phyloP scores from a whole-genome alignment of 441 rosid species.

The Populus trichocarpa region DNA sequence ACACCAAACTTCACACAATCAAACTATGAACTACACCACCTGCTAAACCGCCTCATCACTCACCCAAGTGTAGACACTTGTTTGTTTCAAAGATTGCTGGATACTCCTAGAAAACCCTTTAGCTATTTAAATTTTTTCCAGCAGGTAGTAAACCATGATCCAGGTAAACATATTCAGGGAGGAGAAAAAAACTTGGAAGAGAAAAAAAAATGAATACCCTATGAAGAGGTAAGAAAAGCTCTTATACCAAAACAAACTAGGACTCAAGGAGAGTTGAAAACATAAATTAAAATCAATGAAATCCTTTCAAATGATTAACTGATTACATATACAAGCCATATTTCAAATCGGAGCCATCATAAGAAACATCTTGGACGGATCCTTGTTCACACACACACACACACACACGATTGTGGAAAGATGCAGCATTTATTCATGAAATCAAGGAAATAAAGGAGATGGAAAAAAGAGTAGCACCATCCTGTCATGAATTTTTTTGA shows the following conservation, averaged over 20 bases:
- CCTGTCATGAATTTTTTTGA: conserved; percentile 99
- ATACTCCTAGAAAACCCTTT: too few species aligned
- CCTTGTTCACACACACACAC: background rate
- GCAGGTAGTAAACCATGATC: too few species aligned
- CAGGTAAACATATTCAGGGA: too few species aligned
- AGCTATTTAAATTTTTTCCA: too few species aligned
- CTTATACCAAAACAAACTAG: background rate
- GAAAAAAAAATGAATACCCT: too few species aligned
- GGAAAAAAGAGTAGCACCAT: conserved; percentile 45
- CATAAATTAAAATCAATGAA: background rate
- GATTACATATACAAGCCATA: too few species aligned
- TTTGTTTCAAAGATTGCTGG: background rate
- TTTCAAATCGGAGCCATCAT: too few species aligned
- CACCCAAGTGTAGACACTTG: background rate
- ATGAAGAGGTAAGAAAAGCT: background rate
- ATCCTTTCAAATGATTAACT: background rate
- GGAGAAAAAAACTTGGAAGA: too few species aligned
- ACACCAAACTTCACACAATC: background rate
- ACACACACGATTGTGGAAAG: background rate
- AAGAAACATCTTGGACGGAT: background rate
- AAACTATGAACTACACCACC: background rate
- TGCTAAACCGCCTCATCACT: background rate
- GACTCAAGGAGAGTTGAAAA: background rate
- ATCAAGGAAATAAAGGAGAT: conserved; percentile 10
- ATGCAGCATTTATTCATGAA: background rate